A percentile compares a stretch with the other conserved stretches of the same genome.
These are phyloP conservation scores for Sporothrix humicola DNA, from an alignment of 2,329 filamentous ascomycete genomes.

Conservation along the genomic window DNA sequence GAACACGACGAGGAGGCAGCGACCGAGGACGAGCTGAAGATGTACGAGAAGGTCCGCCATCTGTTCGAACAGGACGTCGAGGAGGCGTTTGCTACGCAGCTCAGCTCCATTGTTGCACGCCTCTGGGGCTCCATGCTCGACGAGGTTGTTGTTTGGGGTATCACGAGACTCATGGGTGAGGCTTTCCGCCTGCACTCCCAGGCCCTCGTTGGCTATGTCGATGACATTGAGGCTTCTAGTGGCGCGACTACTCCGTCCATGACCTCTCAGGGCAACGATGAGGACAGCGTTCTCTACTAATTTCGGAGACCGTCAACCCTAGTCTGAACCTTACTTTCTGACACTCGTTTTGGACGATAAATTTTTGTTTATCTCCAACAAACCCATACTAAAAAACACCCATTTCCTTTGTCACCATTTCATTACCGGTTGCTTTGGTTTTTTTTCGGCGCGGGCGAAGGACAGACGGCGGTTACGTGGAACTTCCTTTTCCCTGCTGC, in stretches of 20 bases:
- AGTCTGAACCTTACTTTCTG: constrained; percentile 29
- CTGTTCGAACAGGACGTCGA: constrained; percentile 91
- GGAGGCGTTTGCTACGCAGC: constrained; percentile 77
- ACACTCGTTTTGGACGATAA: constrained; percentile 12
- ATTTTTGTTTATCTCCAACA: constrained; percentile 31
- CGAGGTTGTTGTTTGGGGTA: constrained; percentile 97
- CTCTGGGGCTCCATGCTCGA: constrained; percentile 98
- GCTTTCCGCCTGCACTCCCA: constrained; percentile 97
- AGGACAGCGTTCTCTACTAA: constrained; percentile 71
- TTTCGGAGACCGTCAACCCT: constrained; percentile 38
- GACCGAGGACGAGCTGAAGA: constrained; percentile 79
- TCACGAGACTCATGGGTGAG: constrained; percentile 95
- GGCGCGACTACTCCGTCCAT: constrained; percentile 73
- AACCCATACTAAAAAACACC: constrained; percentile 35
- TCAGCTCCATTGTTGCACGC: constrained; percentile 93
- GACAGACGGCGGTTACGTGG: constrained; percentile 35
- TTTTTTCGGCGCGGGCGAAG: constrained; percentile 36
- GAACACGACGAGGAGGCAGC: constrained; percentile 97
- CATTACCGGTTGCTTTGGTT: constrained; percentile 37
- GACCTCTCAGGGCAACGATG: constrained; percentile 72
- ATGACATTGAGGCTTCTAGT: constrained; percentile 74
- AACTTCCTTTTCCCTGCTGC: background rate
- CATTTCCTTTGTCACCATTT: constrained; percentile 49
- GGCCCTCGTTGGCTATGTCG: constrained; percentile 91
- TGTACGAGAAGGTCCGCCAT: constrained; percentile 91